A percentile compares a stretch with the other conserved stretches of the same genome.
Conservation (phyloP, 2,329 filamentous ascomycete genomes). For the Pseudogymnoascus sp. region DNA sequence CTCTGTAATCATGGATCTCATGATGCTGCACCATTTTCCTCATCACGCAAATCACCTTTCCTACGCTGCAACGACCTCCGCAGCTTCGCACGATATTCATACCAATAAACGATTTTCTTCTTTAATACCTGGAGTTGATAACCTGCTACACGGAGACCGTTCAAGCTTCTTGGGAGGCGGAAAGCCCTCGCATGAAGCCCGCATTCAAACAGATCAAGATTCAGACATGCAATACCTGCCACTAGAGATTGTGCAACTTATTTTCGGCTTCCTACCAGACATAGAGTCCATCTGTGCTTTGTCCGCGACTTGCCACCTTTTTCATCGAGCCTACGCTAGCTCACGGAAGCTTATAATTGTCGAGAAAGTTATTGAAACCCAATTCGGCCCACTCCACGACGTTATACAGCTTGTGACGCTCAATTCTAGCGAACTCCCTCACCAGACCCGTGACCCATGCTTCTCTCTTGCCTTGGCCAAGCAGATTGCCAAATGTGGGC, state of each 20-base stretch:
- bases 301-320: background rate
- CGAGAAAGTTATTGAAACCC: background rate
- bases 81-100: conserved; percentile 9
- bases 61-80: background rate
- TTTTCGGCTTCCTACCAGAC: conserved; percentile 1
- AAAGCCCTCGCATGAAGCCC: background rate
- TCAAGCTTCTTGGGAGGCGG: background rate
- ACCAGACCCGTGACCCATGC: background rate
- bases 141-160: conserved; percentile 2
- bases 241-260: conserved; percentile 9
- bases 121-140: background rate
- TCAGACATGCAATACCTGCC: conserved; percentile 11
- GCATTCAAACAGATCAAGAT: background rate
- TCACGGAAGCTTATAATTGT: conserved; percentile 11
- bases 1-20: conserved; percentile 6
- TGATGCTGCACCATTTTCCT: background rate
- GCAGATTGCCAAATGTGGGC: conserved; percentile 25
- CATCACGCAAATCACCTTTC: background rate
- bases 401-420: conserved; percentile 11
- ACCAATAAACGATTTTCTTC: conserved; percentile 6
- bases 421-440: conserved; percentile 3
- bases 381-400: conserved; percentile 10
- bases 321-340: conserved; percentile 1
- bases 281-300: conserved; percentile 5
- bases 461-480: conserved; percentile 9